Base-by-base conservation (phyloP, 2,329 filamentous ascomycete genomes). In the Lizonia empirigonia region DNA sequence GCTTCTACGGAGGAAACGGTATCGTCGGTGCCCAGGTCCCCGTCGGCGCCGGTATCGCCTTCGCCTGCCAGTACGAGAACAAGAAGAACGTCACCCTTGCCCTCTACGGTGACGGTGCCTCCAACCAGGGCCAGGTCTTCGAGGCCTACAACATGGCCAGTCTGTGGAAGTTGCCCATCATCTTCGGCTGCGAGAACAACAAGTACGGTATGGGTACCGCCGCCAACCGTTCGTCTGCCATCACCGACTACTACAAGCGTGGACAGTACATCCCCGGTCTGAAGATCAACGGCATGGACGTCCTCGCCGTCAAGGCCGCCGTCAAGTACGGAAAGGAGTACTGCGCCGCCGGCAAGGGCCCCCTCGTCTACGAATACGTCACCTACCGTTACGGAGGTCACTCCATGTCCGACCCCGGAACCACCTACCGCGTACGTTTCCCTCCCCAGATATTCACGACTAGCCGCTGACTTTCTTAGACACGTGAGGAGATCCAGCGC, bases 121-220 rank as follows among this genome's bases (percentile, higher is more conserved):
- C 88, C 83, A 99, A 99, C 84, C 94, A 99, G 83, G 94, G 94
- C 62, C 94, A 99, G 80, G 94, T 99, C 68, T 99, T 99, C 71
- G 94, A 99, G 84, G 92, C 94, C 57, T 99, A 95, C 86, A 99
- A 99, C 87, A 99, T 99, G 94, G 94, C 94, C 59, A 97, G 97
- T 85, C 87, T 99, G 64, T 99, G 94, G 94, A 92, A 94, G 68
- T 82, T 99, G 38, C 94, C 94, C 47, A 85, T 92, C 65, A 88
- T 99, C 64, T 99, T 99, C 74, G 92, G 91, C 66, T 99, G 94
- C 78, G 94, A 99, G 83, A 99, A 99, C 86, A 99, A 99, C 89
- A 99, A 99, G 81, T 99, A 99, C 77, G 94, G 94, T 77, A 99
- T 99, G 94, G 94, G 94, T 80, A 99, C 94, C 59, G 89, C 94